Percentiles rank a stretch among this genome's conserved stretches.
Conservation (phyloP, 176 grass and related monocot species). For the Carex cristatella region DNA sequence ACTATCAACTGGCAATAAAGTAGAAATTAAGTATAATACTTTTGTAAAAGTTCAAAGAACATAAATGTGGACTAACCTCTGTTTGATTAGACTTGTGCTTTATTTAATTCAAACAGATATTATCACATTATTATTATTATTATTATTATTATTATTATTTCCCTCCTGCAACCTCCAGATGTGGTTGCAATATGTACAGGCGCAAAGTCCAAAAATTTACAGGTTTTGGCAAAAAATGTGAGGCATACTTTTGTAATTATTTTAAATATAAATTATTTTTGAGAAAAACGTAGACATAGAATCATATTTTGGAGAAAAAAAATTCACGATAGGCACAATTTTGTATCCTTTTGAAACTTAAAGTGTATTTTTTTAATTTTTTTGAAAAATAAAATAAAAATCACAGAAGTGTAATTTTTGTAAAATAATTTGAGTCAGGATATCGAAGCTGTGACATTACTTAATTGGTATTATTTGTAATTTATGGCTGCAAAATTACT, state of each 20-base stretch:
- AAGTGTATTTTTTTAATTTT: too few species aligned
- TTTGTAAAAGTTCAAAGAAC: slow-evolving; percentile 11
- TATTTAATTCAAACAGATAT: neutral
- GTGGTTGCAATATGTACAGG: neutral
- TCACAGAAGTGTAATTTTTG: too few species aligned
- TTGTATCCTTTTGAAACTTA: too few species aligned
- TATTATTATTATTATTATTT: neutral
- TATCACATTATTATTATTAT: neutral
- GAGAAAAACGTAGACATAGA: too few species aligned
- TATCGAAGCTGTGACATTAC: neutral
- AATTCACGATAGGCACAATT: too few species aligned
- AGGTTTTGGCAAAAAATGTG: too few species aligned
- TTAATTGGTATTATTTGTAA: neutral
- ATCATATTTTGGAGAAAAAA: too few species aligned
- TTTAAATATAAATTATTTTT: too few species aligned
- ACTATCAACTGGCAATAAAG: neutral
- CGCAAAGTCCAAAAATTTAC: too few species aligned
- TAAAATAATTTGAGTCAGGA: too few species aligned
- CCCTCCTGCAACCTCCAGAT: neutral
- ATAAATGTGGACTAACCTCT: slow-evolving; percentile 4
- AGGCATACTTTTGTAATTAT: too few species aligned
- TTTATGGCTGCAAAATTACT: neutral
- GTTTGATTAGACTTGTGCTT: slow-evolving; percentile 1
- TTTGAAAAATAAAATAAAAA: too few species aligned
- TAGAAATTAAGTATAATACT: slow-evolving; percentile 11